Evolutionary conservation across 1,284 basidiomycete species (phyloP), one percentile per base, ranked within the genome.

Genomic region (Ganoderma lucidum): DNA sequence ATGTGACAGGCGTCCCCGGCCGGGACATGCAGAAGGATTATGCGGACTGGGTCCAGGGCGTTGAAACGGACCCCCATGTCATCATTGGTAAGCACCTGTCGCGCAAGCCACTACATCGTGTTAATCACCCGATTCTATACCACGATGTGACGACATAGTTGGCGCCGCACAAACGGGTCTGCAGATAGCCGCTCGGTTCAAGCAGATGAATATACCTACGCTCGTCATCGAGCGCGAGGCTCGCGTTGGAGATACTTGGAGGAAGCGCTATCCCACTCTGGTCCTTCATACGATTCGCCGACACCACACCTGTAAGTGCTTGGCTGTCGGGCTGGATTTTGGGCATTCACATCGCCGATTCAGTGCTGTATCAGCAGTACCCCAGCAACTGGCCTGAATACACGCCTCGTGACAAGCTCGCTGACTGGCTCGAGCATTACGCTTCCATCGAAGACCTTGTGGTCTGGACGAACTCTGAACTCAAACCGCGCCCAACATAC

Each of bases 371-470:
- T 37, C 76, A 66, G 48, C 72, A 70, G 75, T 82, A 77, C 70
- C 83, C 79, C 2, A 66, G 65, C 2, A 78, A 77, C 53, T 79
- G 79, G 78, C 77, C 78, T 0, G 67, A 73, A 23, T 80, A 69
- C 66, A 77, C 78, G 1, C 78, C 79, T 3, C 73, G 75, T 0
- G 77, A 77, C 62, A 78, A 85, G 75, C 78, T 92, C 2, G 90
- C 87, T 0, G 86, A 90, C 75, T 92, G 88, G 87, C 80, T 92
- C 4, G 89, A 92, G 76, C 79, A 81, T 9, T 93, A 92, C 77
- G 90, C 87, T 3, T 81, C 86, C 41, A 80, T 85, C 1, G 83
- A 92, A 74, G 89, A 92, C 70, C 76, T 92, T 53, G 87, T 88
- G 73, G 81, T 88, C 32, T 92, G 91, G 90, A 87, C 86, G 0